These are phyloP conservation scores for Tagetes patula DNA, from an alignment of 129 eudicot species.

Conservation along the genomic window DNA sequence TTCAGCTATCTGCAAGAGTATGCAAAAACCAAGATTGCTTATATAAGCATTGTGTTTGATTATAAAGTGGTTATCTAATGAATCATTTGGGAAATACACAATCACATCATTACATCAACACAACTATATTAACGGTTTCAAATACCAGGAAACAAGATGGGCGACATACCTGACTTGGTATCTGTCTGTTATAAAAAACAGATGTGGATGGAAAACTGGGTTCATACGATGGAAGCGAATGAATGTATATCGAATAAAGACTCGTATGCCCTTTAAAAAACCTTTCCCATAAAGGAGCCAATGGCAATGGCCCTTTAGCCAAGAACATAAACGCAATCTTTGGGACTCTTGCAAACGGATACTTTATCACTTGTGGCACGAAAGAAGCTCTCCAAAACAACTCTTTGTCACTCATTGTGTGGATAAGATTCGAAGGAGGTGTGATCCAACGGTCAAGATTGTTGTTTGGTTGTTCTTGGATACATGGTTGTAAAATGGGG, in stretches of 20 bases:
- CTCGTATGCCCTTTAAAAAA: slow-evolving; percentile 71
- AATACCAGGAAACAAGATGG: slow-evolving; percentile 22
- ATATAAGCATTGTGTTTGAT: neutral
- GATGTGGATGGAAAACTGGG: slow-evolving; percentile 58
- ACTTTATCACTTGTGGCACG: slow-evolving; percentile 57
- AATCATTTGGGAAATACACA: neutral
- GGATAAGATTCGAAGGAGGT: slow-evolving; percentile 65
- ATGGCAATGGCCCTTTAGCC: slow-evolving; percentile 93
- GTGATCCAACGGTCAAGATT: slow-evolving; percentile 62
- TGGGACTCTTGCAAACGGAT: slow-evolving; percentile 76
- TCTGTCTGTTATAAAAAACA: slow-evolving; percentile 76
- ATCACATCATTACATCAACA: neutral
- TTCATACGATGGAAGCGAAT: slow-evolving; percentile 67
- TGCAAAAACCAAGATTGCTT: neutral
- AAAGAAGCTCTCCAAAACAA: slow-evolving; percentile 86
- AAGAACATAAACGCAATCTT: slow-evolving; percentile 98
- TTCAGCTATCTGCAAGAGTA: slow-evolving; percentile 53
- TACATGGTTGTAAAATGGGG: slow-evolving; percentile 50
- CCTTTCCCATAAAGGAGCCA: slow-evolving; percentile 97
- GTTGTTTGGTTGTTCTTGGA: slow-evolving; percentile 29
- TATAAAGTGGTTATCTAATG: neutral
- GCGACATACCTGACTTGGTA: slow-evolving; percentile 78
- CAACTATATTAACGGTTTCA: neutral
- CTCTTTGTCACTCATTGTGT: slow-evolving; percentile 72
- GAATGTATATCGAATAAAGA: slow-evolving; percentile 68